Evolutionary conservation across 179 eudicot genomes (phyloP).

Genomic region (Nepenthes alata): DNA sequence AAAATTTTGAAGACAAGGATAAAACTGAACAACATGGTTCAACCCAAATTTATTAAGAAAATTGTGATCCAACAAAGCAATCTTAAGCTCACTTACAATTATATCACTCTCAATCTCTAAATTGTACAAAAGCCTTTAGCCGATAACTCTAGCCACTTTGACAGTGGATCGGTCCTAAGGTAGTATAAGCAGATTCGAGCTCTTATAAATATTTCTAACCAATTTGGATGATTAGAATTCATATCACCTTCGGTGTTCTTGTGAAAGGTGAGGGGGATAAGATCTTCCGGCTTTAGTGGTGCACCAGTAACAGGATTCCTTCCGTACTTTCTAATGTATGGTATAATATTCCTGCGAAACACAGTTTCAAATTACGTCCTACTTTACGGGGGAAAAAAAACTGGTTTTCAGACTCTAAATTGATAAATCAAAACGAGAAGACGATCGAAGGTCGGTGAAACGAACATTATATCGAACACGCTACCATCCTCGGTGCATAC

Average conservation of each 20-base stretch:
- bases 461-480: constrained; percentile 74
- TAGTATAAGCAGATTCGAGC: background rate
- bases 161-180: too few relatives aligned
- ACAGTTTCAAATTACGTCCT: background rate
- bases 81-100: too few relatives aligned
- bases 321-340: constrained; percentile 72
- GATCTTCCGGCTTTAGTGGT: constrained; percentile 61
- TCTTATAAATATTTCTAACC: background rate
- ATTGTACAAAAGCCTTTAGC: too few relatives aligned
- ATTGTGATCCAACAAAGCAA: too few relatives aligned
- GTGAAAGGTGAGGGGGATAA: constrained; percentile 75
- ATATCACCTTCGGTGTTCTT: constrained; percentile 71
- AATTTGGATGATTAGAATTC: background rate
- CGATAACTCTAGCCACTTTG: too few relatives aligned
- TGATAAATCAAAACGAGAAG: background rate
- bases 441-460: background rate
- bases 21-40: too few relatives aligned
- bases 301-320: constrained; percentile 85
- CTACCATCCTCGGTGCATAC: constrained; percentile 80
- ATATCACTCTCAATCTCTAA: too few relatives aligned
- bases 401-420: too few relatives aligned
- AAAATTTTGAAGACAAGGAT: too few relatives aligned
- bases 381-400: too few relatives aligned
- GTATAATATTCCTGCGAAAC: constrained; percentile 56
- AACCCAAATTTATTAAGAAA: too few relatives aligned